Base-by-base conservation (phyloP, 2,329 filamentous ascomycete species). In the Xylaria sp. region DNA sequence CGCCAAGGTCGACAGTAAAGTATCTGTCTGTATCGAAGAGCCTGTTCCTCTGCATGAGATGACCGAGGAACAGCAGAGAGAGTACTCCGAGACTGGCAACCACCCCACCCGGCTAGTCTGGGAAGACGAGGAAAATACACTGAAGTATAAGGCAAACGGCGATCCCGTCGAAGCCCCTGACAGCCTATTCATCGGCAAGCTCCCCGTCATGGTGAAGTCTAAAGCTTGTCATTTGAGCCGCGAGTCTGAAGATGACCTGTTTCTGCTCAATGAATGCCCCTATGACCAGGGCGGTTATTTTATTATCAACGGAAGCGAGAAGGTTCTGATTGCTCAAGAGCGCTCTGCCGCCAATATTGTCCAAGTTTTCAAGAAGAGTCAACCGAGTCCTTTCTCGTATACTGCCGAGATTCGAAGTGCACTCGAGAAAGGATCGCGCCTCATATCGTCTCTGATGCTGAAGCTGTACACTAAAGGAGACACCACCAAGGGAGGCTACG, bases 241-340 rank as follows among this genome's bases (percentile, higher is more conserved):
- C 68, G 87, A 96, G 73, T 86, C 87, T 49, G 94, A 98, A 67
- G 89, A 95, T 54, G 90, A 91, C 51, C 83, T 99, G 1, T 98
- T 96, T 75, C 84, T 91, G 47, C 89, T 96, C 77, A 97, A 97
- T 74, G 95, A 99, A 78, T 99, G 95, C 69, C 95, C 95, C 0
- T 99, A 97, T 76, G 95, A 99, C 73, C 95, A 97, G 74, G 95
- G 95, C 69, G 95, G 95, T 68, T 99, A 99, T 78, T 99, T 99
- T 74, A 92, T 99, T 71, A 99, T 99, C 83, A 99, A 99, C 79
- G 95, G 95, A 43, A 96, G 92, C 77, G 95, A 99, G 75, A 99
- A 99, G 83, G 95, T 99, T 21, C 81, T 99, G 69, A 99, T 99
- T 71, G 95, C 95, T 1, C 95, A 99, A 76, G 95, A 99, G 78